phyloP scores from a whole-genome alignment of 495 filamentous ascomycete species.

The Penicillium lagena region DNA sequence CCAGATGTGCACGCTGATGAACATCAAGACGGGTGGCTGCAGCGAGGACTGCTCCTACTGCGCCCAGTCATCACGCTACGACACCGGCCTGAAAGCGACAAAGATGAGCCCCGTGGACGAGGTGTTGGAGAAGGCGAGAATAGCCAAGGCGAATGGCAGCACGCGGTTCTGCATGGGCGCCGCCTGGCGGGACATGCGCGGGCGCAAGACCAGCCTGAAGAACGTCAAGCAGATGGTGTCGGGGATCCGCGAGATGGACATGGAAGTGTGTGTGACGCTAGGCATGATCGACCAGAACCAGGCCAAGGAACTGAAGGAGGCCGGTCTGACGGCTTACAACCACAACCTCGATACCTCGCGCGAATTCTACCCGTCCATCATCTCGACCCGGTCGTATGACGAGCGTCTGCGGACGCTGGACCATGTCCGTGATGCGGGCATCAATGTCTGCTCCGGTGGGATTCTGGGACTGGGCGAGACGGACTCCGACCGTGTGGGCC shows the following conservation, averaged over 20 bases:
- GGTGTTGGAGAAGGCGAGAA: conserved; percentile 65
- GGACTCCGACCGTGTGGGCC: conserved; percentile 65
- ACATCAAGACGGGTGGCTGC: conserved; percentile 91
- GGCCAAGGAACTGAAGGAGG: conserved; percentile 71
- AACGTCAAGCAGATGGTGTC: conserved; percentile 77
- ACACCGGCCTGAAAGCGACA: conserved; percentile 70
- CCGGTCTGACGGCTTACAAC: conserved; percentile 82
- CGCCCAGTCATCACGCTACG: conserved; percentile 74
- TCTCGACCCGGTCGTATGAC: conserved; percentile 76
- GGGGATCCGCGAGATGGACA: conserved; percentile 68
- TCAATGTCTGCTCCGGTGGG: conserved; percentile 80
- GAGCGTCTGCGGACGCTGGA: conserved; percentile 69
- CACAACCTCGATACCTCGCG: conserved; percentile 86
- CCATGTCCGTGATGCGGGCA: conserved; percentile 72
- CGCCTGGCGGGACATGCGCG: conserved; percentile 87
- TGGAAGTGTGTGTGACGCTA: conserved; percentile 83
- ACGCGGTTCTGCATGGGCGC: conserved; percentile 91
- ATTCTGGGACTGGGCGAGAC: conserved; percentile 77
- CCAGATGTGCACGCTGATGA: conserved; percentile 88
- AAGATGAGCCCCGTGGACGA: conserved; percentile 71
- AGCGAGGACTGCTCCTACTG: conserved; percentile 86
- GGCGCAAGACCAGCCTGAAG: conserved; percentile 68
- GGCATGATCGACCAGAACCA: conserved; percentile 79
- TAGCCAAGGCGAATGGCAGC: conserved; percentile 72
- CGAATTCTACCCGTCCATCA: conserved; percentile 75